Evolutionary conservation across 2,329 filamentous ascomycete genomes (phyloP), one percentile per base, ranked within the genome.

Genomic region (Phialophora tarda): DNA sequence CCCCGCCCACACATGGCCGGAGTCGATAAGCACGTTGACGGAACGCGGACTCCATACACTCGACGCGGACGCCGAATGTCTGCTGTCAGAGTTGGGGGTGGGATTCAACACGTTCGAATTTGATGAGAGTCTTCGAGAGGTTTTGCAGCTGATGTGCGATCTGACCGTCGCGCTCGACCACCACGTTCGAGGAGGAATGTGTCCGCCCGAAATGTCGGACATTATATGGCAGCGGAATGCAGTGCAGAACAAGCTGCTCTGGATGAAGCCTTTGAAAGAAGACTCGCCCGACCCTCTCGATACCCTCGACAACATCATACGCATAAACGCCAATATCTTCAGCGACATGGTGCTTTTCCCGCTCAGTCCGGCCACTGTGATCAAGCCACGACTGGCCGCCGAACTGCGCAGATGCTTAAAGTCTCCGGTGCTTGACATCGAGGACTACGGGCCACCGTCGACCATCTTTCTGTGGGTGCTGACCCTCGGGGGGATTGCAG

Each of bases 321-420:
- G 48, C 30, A 21, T 62, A 6, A 48, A 28, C 30, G 59, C 59
- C 32, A 44, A 28, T 41, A 62, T 55, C 32, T 55, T 32, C 50
- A 55, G 59, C 32, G 48, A 62, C 51, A 62, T 62, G 59, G 50
- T 62, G 11, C 50, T 62, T 21, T 54, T 62, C 59, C 59, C 48
- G 11, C 59, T 62, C 21, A 44, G 30, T n/a, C 30, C 48, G 4
- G 59, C 32, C 23, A 62, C 59, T 4, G 50, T 23, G 7, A 62
- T 62, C 32, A 55, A 62, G 34, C 50, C 50, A 24, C 48, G 59
- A 7, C n/a, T 62, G 50, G 48, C 48, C 2, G 59, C 48, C 7
- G 59, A 62, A 47, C 26, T 55, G 32, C 59, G 59, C 17, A 17
- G 48, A 26, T 54, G 59, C 23, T 34, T 54, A 44, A 28, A 34